Evolutionary conservation across 305 asterid species (phyloP).

Genomic region (Fraxinus baroniana): DNA sequence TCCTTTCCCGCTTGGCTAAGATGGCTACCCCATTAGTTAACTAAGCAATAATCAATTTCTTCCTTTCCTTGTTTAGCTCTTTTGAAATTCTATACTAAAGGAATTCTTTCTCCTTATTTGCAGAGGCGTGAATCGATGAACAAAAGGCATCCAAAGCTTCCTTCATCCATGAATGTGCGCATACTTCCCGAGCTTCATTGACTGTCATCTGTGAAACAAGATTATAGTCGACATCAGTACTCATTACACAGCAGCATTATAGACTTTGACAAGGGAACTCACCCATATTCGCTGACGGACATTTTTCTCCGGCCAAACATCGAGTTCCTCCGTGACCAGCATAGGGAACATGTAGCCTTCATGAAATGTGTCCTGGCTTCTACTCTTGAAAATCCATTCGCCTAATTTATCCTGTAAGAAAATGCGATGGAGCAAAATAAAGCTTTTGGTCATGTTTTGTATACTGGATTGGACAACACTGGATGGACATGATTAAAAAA

Average conservation of each 20-base stretch:
- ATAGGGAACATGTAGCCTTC: constrained; percentile 88
- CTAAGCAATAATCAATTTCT: constrained; percentile 17
- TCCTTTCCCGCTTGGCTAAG: not conserved
- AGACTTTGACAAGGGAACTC: constrained; percentile 23
- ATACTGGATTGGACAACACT: not conserved
- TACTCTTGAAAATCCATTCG: constrained; percentile 88
- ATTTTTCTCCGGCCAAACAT: constrained; percentile 85
- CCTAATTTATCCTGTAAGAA: constrained; percentile 67
- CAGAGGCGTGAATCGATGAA: constrained; percentile 7
- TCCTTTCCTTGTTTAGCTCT: constrained; percentile 7
- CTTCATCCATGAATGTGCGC: constrained; percentile 79
- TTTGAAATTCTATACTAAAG: not conserved
- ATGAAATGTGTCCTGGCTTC: constrained; percentile 74
- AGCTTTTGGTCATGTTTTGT: not conserved
- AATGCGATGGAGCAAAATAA: not conserved
- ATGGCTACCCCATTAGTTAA: constrained; percentile 2
- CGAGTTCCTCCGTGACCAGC: constrained; percentile 71
- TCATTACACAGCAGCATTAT: not conserved
- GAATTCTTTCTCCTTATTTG: not conserved
- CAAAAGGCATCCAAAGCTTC: constrained; percentile 46
- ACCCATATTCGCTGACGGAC: constrained; percentile 76
- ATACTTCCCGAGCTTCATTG: constrained; percentile 65
- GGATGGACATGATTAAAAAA: no score
- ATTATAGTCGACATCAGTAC: constrained; percentile 24
- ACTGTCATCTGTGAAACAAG: constrained; percentile 52